Conservation (phyloP, 2,329 filamentous ascomycete species). For the Trichoderma pleuroti region DNA sequence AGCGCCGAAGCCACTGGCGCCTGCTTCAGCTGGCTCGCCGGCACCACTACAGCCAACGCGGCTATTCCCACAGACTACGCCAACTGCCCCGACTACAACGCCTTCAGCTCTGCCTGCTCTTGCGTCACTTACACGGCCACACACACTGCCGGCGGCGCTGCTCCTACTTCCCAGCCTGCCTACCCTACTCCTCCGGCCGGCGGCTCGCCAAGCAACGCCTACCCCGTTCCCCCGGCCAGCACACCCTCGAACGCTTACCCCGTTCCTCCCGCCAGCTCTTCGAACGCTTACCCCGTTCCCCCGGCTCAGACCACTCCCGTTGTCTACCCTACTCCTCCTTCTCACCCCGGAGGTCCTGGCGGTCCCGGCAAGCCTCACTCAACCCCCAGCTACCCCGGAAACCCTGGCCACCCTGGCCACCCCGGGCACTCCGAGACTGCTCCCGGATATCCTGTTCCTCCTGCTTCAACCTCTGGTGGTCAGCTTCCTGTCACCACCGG, state of each 20-base stretch:
- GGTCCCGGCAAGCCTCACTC: conserved; percentile 4
- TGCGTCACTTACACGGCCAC: conserved; percentile 37
- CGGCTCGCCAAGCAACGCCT: conserved; percentile 22
- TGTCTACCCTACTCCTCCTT: conserved; percentile 1
- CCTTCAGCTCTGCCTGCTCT: conserved; percentile 36
- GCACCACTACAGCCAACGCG: conserved; percentile 27
- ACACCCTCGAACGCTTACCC: conserved; percentile 24
- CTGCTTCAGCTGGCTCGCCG: conserved; percentile 34
- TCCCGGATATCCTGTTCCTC: not conserved
- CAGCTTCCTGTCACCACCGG: not conserved
- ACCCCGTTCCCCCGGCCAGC: conserved; percentile 18
- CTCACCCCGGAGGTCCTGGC: not conserved
- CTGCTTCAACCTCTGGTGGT: not conserved
- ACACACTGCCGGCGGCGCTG: conserved; percentile 23
- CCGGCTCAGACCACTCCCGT: not conserved
- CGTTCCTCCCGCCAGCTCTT: conserved; percentile 23
- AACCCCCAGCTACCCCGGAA: not conserved
- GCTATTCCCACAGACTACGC: conserved; percentile 32
- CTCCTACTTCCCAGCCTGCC: conserved; percentile 18
- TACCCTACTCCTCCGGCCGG: conserved; percentile 7
- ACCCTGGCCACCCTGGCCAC: conserved; percentile 1
- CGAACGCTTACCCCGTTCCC: conserved; percentile 20
- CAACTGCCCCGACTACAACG: conserved; percentile 27
- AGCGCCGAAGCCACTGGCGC: conserved; percentile 29
- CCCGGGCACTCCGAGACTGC: conserved; percentile 8